phyloP scores from a whole-genome alignment of 2,329 filamentous ascomycete species.

The Aspergillus uvarum region DNA sequence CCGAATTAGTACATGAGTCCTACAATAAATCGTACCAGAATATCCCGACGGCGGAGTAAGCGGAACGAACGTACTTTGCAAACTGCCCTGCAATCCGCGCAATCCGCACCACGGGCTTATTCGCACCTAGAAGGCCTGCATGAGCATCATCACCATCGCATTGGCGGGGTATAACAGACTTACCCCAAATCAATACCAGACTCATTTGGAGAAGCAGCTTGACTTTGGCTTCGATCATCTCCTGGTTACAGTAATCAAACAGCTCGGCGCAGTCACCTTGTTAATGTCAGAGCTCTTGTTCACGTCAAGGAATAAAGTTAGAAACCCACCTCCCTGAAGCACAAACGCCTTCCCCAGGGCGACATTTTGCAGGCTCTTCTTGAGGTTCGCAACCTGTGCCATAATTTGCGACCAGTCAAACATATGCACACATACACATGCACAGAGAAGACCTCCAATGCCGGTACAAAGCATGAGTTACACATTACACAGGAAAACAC shows the following conservation, averaged over 20 bases:
- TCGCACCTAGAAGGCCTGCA: conserved; percentile 43
- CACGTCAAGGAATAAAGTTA: neutral
- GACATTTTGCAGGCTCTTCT: conserved; percentile 76
- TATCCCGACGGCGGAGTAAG: neutral
- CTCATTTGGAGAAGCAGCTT: conserved; percentile 98
- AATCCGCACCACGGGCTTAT: conserved; percentile 84
- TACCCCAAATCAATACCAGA: conserved; percentile 84
- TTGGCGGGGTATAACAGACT: conserved; percentile 40
- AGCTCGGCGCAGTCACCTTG: conserved; percentile 83
- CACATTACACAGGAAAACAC: conserved; percentile 6
- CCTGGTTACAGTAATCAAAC: conserved; percentile 91
- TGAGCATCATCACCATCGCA: neutral
- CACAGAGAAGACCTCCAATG: too few species aligned
- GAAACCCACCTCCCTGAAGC: conserved; percentile 72
- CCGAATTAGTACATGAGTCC: neutral
- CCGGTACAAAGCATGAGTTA: neutral
- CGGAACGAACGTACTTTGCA: conserved; percentile 61
- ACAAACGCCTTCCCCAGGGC: conserved; percentile 89
- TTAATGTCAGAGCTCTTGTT: neutral
- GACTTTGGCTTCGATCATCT: conserved; percentile 91
- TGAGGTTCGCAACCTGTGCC: conserved; percentile 68
- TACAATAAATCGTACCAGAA: neutral
- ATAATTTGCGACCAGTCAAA: conserved; percentile 3
- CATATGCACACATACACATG: too few species aligned
- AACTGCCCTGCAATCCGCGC: conserved; percentile 97